These are phyloP conservation scores for Lichina pygmaea DNA, from an alignment of 495 filamentous ascomycete genomes.

Conservation along the genomic window DNA sequence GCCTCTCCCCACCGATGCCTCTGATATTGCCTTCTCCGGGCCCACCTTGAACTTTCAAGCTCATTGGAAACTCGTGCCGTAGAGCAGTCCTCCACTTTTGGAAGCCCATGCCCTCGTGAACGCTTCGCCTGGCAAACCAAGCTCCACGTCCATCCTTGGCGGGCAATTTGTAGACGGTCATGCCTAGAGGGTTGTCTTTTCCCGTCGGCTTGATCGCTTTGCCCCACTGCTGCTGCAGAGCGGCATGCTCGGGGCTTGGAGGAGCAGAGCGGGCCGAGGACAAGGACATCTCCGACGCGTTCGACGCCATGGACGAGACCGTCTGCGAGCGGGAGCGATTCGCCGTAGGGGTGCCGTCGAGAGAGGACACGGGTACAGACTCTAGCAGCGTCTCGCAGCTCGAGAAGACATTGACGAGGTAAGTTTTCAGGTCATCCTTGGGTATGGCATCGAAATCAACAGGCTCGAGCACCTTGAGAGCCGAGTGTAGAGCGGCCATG, in stretches of 20 bases:
- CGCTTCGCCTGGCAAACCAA: constrained; percentile 73
- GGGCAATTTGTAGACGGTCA: constrained; percentile 53
- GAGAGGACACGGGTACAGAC: constrained; percentile 40
- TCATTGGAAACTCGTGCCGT: constrained; percentile 33
- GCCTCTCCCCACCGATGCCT: constrained; percentile 57
- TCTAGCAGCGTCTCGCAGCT: constrained; percentile 44
- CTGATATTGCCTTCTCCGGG: constrained; percentile 44
- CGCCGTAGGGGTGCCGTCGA: constrained; percentile 11
- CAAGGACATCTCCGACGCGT: constrained; percentile 18
- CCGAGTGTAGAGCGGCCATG: constrained; percentile 42
- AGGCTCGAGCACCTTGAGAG: constrained; percentile 48
- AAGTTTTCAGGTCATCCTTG: constrained; percentile 21
- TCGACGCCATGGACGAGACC: constrained; percentile 14
- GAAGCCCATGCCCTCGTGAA: constrained; percentile 56
- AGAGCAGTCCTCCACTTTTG: constrained; percentile 35
- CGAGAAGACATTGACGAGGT: constrained; percentile 31
- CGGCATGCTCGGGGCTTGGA: constrained; percentile 17
- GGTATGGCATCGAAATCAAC: constrained; percentile 37
- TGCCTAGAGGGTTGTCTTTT: constrained; percentile 48
- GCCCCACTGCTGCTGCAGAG: constrained; percentile 58
- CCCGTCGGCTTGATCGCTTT: constrained; percentile 48
- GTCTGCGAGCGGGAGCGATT: constrained; percentile 9
- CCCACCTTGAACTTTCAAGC: constrained; percentile 27
- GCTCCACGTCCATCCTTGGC: constrained; percentile 57
- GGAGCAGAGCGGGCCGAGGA: constrained; percentile 25